Base-by-base conservation (phyloP, 2,329 filamentous ascomycete genomes). In the Diplodia sapinea region DNA sequence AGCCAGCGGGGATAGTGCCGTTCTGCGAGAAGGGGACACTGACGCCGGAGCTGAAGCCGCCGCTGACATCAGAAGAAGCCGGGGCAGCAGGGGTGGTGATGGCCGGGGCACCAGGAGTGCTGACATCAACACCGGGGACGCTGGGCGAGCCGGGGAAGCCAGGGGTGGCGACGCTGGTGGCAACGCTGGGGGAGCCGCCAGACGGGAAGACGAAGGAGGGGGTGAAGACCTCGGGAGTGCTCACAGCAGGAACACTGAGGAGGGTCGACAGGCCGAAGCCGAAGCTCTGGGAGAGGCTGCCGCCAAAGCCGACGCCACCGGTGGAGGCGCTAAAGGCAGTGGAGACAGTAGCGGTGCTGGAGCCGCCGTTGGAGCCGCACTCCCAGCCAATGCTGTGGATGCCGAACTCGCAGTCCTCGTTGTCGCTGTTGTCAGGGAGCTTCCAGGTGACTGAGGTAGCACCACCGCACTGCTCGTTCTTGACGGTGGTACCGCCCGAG, bases 401-500 rank as follows among this genome's bases (percentile, higher is more conserved):
- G 73, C 89, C 88, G 73, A 96, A 85, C 73, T 86, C 85, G 83
- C 92, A 95, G 73, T 80, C 81, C 59, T 84, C 80, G 77, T 87
- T 84, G 75, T 85, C 84, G 70, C 77, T 79, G 65, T 84, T 78
- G 65, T 72, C 70, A 26, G 89, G 87, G 68, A 86, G 79, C 71
- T 84, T 82, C 77, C 97, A 89, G 66, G 87, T 88, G 70, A 97
- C 93, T 68, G 88, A 89, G 77, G 86, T 92, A 71, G 94, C 94
- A 80, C 94, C 94, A 87, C 93, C 94, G 78, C 94, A 98, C 85
- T 97, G 93, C 69, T 83, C 87, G 86, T 97, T 97, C 81, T 87
- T 82, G 74, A 97, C 84, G 56, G 85, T 86, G 68, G 88, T 89
- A 74, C 92, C 92, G 17, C 84, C 82, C 66, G 85, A 82, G 71